Evolutionary conservation across 1,284 basidiomycete species (phyloP).

Genomic region (Austroboletus rostrupii): DNA sequence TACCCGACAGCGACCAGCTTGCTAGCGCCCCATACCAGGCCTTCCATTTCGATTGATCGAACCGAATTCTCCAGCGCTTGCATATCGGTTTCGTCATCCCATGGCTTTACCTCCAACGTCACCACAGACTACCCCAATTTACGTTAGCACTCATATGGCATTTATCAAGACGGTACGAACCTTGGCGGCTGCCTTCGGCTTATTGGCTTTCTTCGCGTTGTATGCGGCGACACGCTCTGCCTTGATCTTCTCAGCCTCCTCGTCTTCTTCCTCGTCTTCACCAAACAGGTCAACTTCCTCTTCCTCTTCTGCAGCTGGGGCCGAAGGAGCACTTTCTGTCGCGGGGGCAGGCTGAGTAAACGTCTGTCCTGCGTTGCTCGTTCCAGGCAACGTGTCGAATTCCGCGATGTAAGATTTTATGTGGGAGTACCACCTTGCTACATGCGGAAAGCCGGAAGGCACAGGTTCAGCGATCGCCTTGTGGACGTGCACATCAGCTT

Average conservation of each 20-base stretch:
- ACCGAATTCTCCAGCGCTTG: conserved; percentile 78
- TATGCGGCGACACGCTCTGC: conserved; percentile 94
- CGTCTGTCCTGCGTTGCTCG: conserved; percentile 78
- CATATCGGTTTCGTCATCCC: conserved; percentile 99
- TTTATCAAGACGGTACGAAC: conserved; percentile 40
- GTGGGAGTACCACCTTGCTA: conserved; percentile 92
- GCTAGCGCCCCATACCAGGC: conserved; percentile 92
- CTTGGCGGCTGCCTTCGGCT: conserved; percentile 88
- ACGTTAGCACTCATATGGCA: conserved; percentile 8
- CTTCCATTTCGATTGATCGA: conserved; percentile 84
- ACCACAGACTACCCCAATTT: conserved; percentile 71
- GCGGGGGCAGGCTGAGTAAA: conserved; percentile 53
- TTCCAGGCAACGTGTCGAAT: conserved; percentile 76
- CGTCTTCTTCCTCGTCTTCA: conserved; percentile 89
- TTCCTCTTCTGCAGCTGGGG: conserved; percentile 78
- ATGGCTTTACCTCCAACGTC: conserved; percentile 96
- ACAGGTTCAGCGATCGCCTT: conserved; percentile 69
- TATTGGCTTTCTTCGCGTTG: conserved; percentile 89
- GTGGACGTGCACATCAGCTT: conserved; percentile 96
- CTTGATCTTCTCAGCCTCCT: conserved; percentile 92
- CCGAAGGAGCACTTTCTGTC: conserved; percentile 38
- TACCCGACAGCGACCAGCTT: conserved; percentile 93
- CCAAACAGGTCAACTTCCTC: conserved; percentile 93
- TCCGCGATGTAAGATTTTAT: conserved; percentile 85
- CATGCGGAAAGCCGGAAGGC: conserved; percentile 70